Evolutionary conservation across 192 early-diverging fungal species (phyloP), one percentile per base, ranked within the genome.

Genomic region (Pilobolus umbonatus): DNA sequence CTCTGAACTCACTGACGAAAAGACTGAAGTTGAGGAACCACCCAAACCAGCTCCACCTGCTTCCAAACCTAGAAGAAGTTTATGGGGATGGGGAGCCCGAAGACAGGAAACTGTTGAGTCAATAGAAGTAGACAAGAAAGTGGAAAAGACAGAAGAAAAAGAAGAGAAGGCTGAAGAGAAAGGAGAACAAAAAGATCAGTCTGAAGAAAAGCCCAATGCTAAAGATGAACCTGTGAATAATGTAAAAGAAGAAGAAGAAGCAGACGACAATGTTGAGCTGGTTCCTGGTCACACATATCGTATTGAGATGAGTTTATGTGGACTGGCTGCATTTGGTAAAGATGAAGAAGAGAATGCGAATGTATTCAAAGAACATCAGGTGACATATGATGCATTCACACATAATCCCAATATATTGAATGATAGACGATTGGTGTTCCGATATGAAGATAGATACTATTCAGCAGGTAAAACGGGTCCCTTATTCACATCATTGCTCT

Each of bases 401-500:
- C 57, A 81, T 31, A 75, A 76, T 42, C 85, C 85, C 6, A 76
- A 75, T 10, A 15, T 87, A n/a, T 43, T 89, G 6, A 71, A 60
- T 28, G 78, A 88, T 44, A 68, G 80, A 9, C 44, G 65, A 10
- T 64, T 88, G 3, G 73, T 87, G 9, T 59, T 83, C 39, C 75
- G 76, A 40, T 75, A 85, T 46, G 62, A 84, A 38, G 74, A 75
- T 17, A 63, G 75, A 15, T 92, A 88, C 60, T 85, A 83, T 61
- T 74, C 77, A 2, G 88, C 84, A 35, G 58, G n/a, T 67, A 35
- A 74, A 4, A 82, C 85, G 10, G 80, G 74, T 8, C 90, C 89
- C 17, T 66, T 87, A 42, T 64, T 94, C 17, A 64, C 75, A 2
- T 73, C 85, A 1, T 62, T 80, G 2, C 59, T 85, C 2, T 74